A percentile compares a stretch with the other conserved stretches of the same genome.
These are phyloP conservation scores for Pseudogymnoascus sp. DNA, from an alignment of 2,329 filamentous ascomycete genomes.

Conservation along the genomic window DNA sequence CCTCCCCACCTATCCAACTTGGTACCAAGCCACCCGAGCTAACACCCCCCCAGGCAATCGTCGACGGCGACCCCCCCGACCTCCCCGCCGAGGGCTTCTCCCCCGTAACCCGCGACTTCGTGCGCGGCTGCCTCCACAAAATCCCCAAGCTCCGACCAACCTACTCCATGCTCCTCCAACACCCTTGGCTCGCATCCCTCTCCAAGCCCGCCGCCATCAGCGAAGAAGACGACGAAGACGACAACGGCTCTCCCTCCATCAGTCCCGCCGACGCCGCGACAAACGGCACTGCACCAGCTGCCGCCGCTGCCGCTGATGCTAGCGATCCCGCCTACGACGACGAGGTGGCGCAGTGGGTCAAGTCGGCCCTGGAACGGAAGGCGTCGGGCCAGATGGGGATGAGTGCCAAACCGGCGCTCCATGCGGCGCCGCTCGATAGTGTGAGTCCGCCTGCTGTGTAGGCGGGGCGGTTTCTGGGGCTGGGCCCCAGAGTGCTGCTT, in stretches of 20 bases:
- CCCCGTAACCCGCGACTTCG: constrained; percentile 73
- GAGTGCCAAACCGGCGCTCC: constrained; percentile 67
- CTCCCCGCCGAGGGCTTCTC: constrained; percentile 75
- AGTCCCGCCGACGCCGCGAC: too few relatives aligned
- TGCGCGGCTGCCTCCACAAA: constrained; percentile 84
- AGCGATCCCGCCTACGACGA: constrained; percentile 41
- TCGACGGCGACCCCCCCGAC: too few relatives aligned
- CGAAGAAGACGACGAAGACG: constrained; percentile 61
- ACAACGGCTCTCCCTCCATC: too few relatives aligned
- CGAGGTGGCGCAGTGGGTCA: constrained; percentile 84
- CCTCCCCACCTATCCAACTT: too few relatives aligned
- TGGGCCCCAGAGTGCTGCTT: background rate
- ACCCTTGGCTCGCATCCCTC: constrained; percentile 75
- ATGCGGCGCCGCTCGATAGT: constrained; percentile 75
- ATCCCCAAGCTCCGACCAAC: constrained; percentile 86
- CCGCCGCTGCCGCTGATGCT: constrained; percentile 20
- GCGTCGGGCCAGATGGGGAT: constrained; percentile 46
- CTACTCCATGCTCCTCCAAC: constrained; percentile 80
- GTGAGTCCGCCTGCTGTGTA: constrained; percentile 40
- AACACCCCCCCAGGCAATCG: too few relatives aligned
- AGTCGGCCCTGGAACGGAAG: constrained; percentile 58
- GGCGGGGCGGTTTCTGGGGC: background rate
- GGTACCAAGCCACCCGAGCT: too few relatives aligned
- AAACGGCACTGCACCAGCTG: constrained; percentile 13
- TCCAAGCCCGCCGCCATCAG: constrained; percentile 67